Conservation (phyloP, 805 yeast genomes). For the Ogataea glucozyma region DNA sequence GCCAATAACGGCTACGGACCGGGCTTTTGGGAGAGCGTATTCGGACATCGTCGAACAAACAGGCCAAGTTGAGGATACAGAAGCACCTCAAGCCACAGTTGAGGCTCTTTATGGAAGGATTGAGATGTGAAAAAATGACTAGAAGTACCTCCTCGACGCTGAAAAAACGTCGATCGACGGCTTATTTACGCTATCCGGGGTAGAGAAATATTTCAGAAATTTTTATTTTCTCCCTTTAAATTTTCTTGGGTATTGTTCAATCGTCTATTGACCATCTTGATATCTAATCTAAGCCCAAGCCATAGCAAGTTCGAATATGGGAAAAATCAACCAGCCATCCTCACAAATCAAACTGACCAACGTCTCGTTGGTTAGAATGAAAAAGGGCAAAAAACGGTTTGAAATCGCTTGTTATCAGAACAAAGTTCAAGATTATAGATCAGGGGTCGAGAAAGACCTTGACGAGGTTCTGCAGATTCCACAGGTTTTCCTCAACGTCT, state of each 20-base stretch:
- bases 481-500: conserved; percentile 89
- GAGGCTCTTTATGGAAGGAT: no score
- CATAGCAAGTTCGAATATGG: conserved; percentile 31
- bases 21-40: not conserved
- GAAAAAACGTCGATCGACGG: conserved; percentile 1
- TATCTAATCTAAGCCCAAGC: not conserved
- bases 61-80: no score
- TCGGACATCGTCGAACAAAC: no score
- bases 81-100: not conserved
- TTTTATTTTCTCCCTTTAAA: not conserved
- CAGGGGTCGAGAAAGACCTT: conserved; percentile 84
- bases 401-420: conserved; percentile 97
- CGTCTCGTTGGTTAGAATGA: conserved; percentile 89
- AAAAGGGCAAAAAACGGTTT: conserved; percentile 86
- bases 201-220: not conserved
- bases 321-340: conserved; percentile 77
- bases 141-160: no score
- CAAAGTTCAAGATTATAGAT: conserved; percentile 93
- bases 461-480: conserved; percentile 96
- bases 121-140: no score
- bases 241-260: not conserved
- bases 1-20: conserved; percentile 64
- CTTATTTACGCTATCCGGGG: not conserved
- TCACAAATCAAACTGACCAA: conserved; percentile 89
- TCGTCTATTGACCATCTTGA: not conserved